Base-by-base conservation (phyloP, 1,284 basidiomycete genomes). In the Singerocomus rubriflavus region DNA sequence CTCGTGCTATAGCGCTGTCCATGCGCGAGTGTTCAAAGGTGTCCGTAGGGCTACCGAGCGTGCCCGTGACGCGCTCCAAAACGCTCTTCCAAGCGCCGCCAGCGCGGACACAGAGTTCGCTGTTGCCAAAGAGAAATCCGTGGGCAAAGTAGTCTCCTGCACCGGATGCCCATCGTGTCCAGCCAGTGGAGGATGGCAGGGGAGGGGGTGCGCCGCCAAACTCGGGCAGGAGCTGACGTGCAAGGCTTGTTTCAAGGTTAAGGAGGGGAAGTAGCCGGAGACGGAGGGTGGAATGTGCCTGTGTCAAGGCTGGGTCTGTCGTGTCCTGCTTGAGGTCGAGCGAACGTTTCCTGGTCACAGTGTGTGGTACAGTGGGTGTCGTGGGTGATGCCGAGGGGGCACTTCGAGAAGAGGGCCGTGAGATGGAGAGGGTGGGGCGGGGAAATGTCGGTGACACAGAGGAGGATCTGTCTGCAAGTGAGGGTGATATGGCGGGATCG, bases 201-300 rank as follows among this genome's bases (percentile, higher is more conserved):
- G 52, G 54, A 0, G 47, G 51, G 2, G 46, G 25, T 3, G 46
- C 31, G 17, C 52, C 45, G 8, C 48, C 57, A 5, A 51, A 57
- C 63, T 58, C 73, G 57, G 57, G 73, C 61, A 62, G 75, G 62
- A 70, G 74, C 64, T 69, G 73, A 53, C 61, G 72, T 13, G 70
- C 73, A 25, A 84, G 67, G 47, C 76, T 74, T 6, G 73, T 72
- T 58, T 85, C 82, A 51, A 84, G 74, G 40, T 75, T 71, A n/a
- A 84, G 71, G 2, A 87, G 73, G 0, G 84, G 84, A 0, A 79
- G 77, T 5, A 87, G 74, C 7, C 78, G 75, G 31, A 80, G 69
- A 33, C 77, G 76, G 38, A 64, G 59, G 3, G 63, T 48, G 0
- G 61, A 46, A 36, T 62, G 61, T 0, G 59, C 43, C 9, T 46